phyloP scores from a whole-genome alignment of 1,284 basidiomycete species.

The Rhodofomes roseus region DNA sequence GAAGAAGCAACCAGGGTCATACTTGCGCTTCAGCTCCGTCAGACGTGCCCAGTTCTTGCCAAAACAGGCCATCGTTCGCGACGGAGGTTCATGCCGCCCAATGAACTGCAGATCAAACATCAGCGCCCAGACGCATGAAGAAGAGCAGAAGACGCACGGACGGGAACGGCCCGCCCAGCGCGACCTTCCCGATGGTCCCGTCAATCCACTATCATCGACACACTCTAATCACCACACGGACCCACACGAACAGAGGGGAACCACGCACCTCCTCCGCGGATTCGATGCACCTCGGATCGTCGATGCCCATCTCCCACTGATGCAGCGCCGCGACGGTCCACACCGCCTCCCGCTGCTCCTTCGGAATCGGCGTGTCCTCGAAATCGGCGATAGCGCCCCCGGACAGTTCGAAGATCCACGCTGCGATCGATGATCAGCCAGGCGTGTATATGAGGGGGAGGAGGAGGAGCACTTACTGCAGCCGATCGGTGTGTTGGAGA shows the following conservation, averaged over 20 bases:
- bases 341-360: slow-evolving; percentile 69
- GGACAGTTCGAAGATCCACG: slow-evolving; percentile 88
- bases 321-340: slow-evolving; percentile 89
- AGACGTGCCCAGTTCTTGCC: slow-evolving; percentile 72
- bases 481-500: slow-evolving; percentile 78
- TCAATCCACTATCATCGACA: slow-evolving; percentile 62
- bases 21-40: slow-evolving; percentile 61
- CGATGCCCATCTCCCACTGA: slow-evolving; percentile 83
- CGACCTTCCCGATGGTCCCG: slow-evolving; percentile 62
- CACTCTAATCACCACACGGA: background rate
- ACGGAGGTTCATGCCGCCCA: slow-evolving; percentile 61
- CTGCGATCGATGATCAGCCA: slow-evolving; percentile 33
- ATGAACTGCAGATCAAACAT: slow-evolving; percentile 59
- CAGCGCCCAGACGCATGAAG: background rate
- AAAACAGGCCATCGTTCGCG: slow-evolving; percentile 64
- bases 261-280: slow-evolving; percentile 69
- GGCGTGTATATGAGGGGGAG: background rate
- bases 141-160: slow-evolving; percentile 52
- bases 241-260: background rate
- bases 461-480: slow-evolving; percentile 63
- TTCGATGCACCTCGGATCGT: slow-evolving; percentile 75
- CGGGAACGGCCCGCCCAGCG: slow-evolving; percentile 76
- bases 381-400: slow-evolving; percentile 78
- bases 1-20: slow-evolving; percentile 76
- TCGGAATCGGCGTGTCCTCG: slow-evolving; percentile 72